Evolutionary conservation across 306 rosid genomes (phyloP), one percentile per base, ranked within the genome.

Genomic region (Acacia melanoxylon): DNA sequence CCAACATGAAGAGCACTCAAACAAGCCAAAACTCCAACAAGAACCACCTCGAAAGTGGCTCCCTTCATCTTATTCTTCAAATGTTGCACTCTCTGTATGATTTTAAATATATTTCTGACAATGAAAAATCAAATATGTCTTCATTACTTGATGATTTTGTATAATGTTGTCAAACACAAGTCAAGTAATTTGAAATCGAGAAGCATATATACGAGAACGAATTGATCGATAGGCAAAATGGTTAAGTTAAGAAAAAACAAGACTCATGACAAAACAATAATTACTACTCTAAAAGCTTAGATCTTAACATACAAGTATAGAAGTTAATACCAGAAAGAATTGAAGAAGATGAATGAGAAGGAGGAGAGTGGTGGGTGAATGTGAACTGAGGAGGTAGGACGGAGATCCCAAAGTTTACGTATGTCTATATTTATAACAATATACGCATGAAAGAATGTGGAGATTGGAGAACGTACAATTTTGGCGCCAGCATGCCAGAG

Each of bases 21-120:
- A 78, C 85, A 90, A 79, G 84, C 87, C 85, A 86, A 83, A 67
- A 79, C 70, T 83, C 83, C 92, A 74, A 87, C 42, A 22, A 88
- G 46, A 83, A 87, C 31, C 19, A 29, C 62, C 31, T 80, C 40
- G 74, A 87, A 72, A 85, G 58, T 72, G 83, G 81, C 66, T 46
- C 75, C 77, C 85, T 81, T 90, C 97, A 89, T 94, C 72, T 72
- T 45, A 2, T 33, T 2, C 22, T 5, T 37, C 29, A 37, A 42
- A 42, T 72, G 20, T 8, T 46, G 29, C 48, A 22, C 59, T 16
- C 86, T 80, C 20, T 67, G 41, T 80, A 49, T 46, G 76, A 48
- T 69, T 68, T 70, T 20, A 45, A 68, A 63, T 22, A 20, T 56
- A 3, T 3, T 24, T 13, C 63, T 29, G 51, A 25, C 22, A 24